Base-by-base conservation (phyloP, 805 yeast species). In the Lachancea quebecensis region DNA sequence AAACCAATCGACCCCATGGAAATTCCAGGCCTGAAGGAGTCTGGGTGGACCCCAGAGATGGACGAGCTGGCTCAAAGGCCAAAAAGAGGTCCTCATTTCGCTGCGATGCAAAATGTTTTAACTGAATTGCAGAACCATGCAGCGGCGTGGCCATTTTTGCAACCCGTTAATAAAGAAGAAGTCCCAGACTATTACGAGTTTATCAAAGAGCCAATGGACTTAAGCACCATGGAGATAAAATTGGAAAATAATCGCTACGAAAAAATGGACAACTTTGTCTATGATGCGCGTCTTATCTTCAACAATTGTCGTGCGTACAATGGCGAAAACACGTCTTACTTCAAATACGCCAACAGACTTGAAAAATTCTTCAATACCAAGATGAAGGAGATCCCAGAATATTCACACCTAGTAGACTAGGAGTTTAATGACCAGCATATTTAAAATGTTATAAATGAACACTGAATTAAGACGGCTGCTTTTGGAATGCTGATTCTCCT, bases 1-100 rank as follows among this genome's bases (percentile, higher is more conserved):
- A 72, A 68, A 58, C 77, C 75, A 40, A 60, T 86, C n/a, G 89
- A 88, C 57, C 95, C 98, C 5, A 70, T 81, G 70, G 70, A 71
- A 12, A 88, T 93, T 16, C 98, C 99, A 0, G 99, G 99, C 0
- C 71, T 93, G 41, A 74, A 77, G 52, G 98, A 90, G 62, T 85
- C 95, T 3, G 99, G 99, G 0, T 93, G 99, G 99, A 86, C 95
- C 29, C 93, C 91, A 32, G 99, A 91, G 64, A 90, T 93, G 95
- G 99, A 93, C 64, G 91, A 88, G 55, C 69, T 93, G 48, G 98
- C 98, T 0, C 91, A 95, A 58, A 78, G 88, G 59, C 98, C 99
- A 2, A 88, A 89, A 62, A 72, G 96, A 45, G 87, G 95, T 2
- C 96, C 97, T 9, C 97, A 93, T 68, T 86, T 86, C 68, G 93